Evolutionary conservation across 179 eudicot species (phyloP), one percentile per base, ranked within the genome.

Genomic region (Drosera spatulata): DNA sequence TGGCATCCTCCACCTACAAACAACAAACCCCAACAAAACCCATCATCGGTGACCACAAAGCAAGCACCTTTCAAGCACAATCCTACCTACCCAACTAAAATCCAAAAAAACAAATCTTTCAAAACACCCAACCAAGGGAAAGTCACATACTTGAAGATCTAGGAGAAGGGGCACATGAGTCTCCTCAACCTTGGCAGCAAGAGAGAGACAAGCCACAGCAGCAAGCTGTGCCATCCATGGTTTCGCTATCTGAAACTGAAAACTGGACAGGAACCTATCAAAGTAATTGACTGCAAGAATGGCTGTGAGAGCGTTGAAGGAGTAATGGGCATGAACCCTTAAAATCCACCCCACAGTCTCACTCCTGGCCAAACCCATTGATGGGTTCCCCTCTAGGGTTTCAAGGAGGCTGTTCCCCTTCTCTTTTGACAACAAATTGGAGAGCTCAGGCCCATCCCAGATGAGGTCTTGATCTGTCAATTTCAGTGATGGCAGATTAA

Each of bases 131-230:
- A 46, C 6, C 11, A 40, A 22, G 38, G 41, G 12, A 55, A 59
- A 48, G 42, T 37, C 48, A 49, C 75, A 57, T 69, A 77, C 81
- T 73, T 77, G 81, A 38, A 77, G 62, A 61, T 77, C 78, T 43
- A 73, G 14, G 15, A 77, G 72, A 44, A 70, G 75, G 37, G 81
- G 81, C 22, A 77, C 81, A 64, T 64, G 67, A 56, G 75, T 77
- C 63, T 77, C 81, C 53, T 77, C 81, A 57, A 77, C 75, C 59
- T 77, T 77, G 42, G 81, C 78, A 77, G 81, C 81, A 50, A 77
- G 52, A 64, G 81, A 77, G 52, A 77, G 66, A 67, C 78, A 77
- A 67, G 81, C 70, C 8, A 73, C 77, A 46, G 77, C 70, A 50
- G 61, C 73, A 11, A 73, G 64, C 48, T 73, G 77, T 3, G 59